Evolutionary conservation across 192 early-diverging fungal genomes (phyloP), one percentile per base, ranked within the genome.

Genomic region (Globomyces pollinis-pini): DNA sequence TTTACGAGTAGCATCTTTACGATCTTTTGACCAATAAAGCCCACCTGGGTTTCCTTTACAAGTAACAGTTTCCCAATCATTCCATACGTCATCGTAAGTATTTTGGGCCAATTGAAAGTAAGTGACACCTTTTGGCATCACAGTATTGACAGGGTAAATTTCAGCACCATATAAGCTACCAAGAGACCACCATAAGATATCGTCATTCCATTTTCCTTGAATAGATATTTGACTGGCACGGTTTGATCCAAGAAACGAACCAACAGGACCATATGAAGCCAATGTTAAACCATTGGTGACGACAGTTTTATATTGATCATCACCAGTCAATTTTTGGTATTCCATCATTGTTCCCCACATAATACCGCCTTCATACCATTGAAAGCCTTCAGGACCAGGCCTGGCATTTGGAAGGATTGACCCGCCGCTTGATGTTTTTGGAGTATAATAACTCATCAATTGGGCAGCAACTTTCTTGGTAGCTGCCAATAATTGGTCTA

Each of bases 41-140:
- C 72, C 76, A 3, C 76, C 63, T 23, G 62, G 59, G n/a, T n/a
- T n/a, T n/a, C n/a, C n/a, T n/a, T n/a, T n/a, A 64, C 75, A 77
- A 3, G 38, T 26, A 5, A 50, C 20, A 24, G 32, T 49, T 57
- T 67, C 64, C 68, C 64, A 77, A 21, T 63, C 51, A 56, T 60
- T 41, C 24, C 13, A 49, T 23, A 73, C 65, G 39, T 77, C 35
- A 44, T 69, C 21, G 15, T 57, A 61, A 13, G 75, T 73, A 28
- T 60, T 60, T 12, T 34, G 32, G n/a, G 66, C 62, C 0, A 70
- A 33, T 5, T 30, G 50, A 13, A 71, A 56, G 57, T 53, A 64
- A 28, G 15, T 59, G 15, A 36, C 44, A 23, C 60, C 61, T 39
- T 55, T 38, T 1, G 66, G 63, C 29, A 73, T 65, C 7, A 55